Base-by-base conservation (phyloP, 352 stramenopile genomes). In the Phytopythium litorale region DNA sequence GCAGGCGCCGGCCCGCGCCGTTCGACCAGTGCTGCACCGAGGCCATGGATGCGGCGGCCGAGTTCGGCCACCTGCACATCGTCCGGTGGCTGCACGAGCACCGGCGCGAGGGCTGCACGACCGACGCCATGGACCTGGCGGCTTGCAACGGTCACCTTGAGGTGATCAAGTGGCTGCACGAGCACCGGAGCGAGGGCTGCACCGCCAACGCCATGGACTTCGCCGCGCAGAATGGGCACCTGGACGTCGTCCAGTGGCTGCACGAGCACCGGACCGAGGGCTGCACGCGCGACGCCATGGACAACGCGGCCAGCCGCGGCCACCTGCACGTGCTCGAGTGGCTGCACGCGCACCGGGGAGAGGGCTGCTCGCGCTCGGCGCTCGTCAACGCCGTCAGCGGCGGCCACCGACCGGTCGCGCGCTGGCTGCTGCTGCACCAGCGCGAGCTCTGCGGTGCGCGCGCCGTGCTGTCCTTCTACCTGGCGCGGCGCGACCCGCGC, bases 311-410 rank as follows among this genome's bases (percentile, higher is more conserved):
- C 12, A 75, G 75, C 15, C 66, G 72, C 18, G 78, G 76, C 13
- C 73, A 85, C 30, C 56, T 88, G 30, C 30, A 71, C 0, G 70
- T 85, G 23, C 73, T 89, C 15, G 62, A 73, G 32, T 89, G 72
- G 70, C 71, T 92, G 32, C 75, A 90, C 42, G 40, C 33, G 16
- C 40, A 92, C 50, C 67, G 86, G 7, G 12, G 42, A 0, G 86
- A 92, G 71, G 80, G 81, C 18, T 92, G 86, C 64, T 89, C 72
- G n/a, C 73, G 75, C 52, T 89, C 80, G 37, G 86, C 84, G 11
- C 63, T 94, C 19, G 60, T 79, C 11, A 91, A 90, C 59, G 86
- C 83, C 7, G 74, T 84, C 16, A 68, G 77, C 48, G 66, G 73
- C 3, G 75, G 77, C 28, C 81, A 91, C 42, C 64, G 72, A 11